Percentiles rank a stretch among this genome's conserved stretches.
Conservation (phyloP, 1,139 yeast genomes). For the Suhomyces bolitotheri region DNA sequence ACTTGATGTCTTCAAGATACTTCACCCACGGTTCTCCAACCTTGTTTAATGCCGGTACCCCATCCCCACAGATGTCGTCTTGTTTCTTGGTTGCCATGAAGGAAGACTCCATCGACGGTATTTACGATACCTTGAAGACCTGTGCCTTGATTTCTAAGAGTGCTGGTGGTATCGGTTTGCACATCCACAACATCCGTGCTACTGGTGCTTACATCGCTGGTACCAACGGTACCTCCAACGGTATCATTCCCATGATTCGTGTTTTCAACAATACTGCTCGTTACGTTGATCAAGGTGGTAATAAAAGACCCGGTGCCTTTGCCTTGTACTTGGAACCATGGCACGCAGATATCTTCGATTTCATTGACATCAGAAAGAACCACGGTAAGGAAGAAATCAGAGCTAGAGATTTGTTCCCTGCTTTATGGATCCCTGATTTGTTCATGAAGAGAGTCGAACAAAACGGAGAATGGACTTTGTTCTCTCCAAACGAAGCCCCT, state of each 20-base stretch:
- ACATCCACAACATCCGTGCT: constrained; percentile 54
- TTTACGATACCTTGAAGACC: constrained; percentile 54
- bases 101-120: constrained; percentile 60
- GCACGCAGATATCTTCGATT: constrained; percentile 58
- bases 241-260: constrained; percentile 58
- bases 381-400: constrained; percentile 59
- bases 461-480: constrained; percentile 78
- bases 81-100: constrained; percentile 59
- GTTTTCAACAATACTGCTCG: constrained; percentile 62
- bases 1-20: constrained; percentile 53
- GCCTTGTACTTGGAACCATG: constrained; percentile 63
- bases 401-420: constrained; percentile 58
- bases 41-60: constrained; percentile 53
- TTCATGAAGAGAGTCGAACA: constrained; percentile 86
- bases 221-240: constrained; percentile 56
- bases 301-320: constrained; percentile 63
- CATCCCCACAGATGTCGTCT: constrained; percentile 50
- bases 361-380: constrained; percentile 53
- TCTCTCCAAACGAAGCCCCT: constrained; percentile 87
- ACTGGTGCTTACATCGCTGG: constrained; percentile 53
- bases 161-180: constrained; percentile 62
- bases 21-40: constrained; percentile 61
- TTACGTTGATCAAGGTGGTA: constrained; percentile 65
- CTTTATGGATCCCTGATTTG: constrained; percentile 60
- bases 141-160: constrained; percentile 58